A percentile compares a stretch with the other conserved stretches of the same genome.
Conservation (phyloP, 2,329 filamentous ascomycete genomes). For the Cercospora zeae-maydis region DNA sequence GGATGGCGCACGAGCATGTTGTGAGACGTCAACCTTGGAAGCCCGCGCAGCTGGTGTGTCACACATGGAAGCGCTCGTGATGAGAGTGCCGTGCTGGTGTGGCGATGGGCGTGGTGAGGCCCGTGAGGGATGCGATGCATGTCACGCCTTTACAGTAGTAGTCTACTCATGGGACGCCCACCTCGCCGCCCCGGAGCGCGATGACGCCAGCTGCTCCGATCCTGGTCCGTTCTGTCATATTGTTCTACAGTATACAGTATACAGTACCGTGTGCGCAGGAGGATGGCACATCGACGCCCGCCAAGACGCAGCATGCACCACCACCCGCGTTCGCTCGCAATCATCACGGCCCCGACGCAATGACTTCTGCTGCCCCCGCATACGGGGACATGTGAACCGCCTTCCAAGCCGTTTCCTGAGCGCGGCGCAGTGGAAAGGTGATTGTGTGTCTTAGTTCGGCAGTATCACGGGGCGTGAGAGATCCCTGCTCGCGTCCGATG, state of each 20-base stretch:
- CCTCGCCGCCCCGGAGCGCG: background rate
- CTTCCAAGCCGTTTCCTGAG: background rate
- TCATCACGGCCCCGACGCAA: too few relatives aligned
- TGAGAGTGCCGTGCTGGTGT: background rate
- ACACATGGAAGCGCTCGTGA: slow-evolving; percentile 9
- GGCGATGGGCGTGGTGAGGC: background rate
- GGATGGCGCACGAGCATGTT: background rate
- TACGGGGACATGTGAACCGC: background rate
- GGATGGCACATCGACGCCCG: background rate
- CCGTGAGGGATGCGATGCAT: background rate
- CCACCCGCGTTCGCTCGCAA: background rate
- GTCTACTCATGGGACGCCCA: slow-evolving; percentile 2
- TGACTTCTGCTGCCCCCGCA: background rate
- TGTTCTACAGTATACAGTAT: too few relatives aligned
- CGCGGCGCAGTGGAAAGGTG: background rate
- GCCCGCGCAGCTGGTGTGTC: background rate
- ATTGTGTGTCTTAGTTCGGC: background rate
- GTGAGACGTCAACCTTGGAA: slow-evolving; percentile 1
- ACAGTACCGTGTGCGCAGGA: too few relatives aligned
- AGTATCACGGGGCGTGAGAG: slow-evolving; percentile 1
- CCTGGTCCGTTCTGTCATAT: background rate
- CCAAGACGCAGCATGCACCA: background rate
- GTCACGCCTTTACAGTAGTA: background rate
- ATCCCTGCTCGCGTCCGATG: background rate
- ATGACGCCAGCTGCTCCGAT: background rate